Conservation (phyloP, 2,329 filamentous ascomycete genomes). For the Albophoma yamanashiensis region DNA sequence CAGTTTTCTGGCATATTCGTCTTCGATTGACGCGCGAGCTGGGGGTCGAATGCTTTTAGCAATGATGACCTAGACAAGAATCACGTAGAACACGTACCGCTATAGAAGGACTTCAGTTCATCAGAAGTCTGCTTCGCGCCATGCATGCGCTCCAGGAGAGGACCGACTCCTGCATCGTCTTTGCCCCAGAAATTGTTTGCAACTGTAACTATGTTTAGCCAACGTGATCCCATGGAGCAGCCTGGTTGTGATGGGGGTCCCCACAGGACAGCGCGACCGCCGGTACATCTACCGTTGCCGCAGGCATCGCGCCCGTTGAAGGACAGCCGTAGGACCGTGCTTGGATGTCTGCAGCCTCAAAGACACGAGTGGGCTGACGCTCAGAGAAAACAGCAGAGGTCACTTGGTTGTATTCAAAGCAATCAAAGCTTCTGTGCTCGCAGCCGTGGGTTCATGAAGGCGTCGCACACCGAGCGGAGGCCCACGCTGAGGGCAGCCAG, state of each 20-base stretch:
- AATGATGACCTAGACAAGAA: background rate
- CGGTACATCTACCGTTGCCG: constrained; percentile 49
- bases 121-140: constrained; percentile 90
- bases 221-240: background rate
- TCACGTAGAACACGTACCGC: constrained; percentile 38
- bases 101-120: constrained; percentile 87
- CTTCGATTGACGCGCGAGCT: constrained; percentile 89
- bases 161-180: constrained; percentile 89
- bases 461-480: background rate
- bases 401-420: background rate
- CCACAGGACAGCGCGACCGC: constrained; percentile 59
- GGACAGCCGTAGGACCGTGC: background rate
- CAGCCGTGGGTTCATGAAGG: background rate
- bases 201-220: constrained; percentile 41
- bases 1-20: constrained; percentile 89
- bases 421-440: background rate
- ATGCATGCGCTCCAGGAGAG: constrained; percentile 88
- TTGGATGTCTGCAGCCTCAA: background rate
- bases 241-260: constrained; percentile 8
- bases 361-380: background rate
- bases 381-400: background rate
- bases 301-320: constrained; percentile 40
- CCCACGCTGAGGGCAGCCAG: background rate
- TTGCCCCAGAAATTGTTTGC: constrained; percentile 99
- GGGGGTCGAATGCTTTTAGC: background rate